Evolutionary conservation across 2,329 filamentous ascomycete genomes (phyloP).

Genomic region (Colletotrichum higginsianum): DNA sequence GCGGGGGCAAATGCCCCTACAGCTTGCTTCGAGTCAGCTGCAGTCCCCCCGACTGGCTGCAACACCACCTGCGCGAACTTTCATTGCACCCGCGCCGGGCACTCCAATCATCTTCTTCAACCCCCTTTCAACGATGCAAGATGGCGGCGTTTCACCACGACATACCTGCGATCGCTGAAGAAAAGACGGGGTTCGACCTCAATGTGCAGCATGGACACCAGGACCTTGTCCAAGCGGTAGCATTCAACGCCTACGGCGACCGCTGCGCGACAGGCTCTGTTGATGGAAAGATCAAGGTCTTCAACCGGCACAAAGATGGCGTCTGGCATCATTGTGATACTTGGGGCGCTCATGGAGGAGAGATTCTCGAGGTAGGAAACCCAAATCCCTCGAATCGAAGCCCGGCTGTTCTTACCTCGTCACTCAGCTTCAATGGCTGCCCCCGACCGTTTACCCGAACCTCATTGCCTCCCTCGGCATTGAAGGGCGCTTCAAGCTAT

Average conservation of each 20-base stretch:
- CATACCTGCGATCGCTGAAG: constrained; percentile 57
- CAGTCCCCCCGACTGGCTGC: neutral
- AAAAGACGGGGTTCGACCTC: constrained; percentile 66
- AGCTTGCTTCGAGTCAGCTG: constrained; percentile 7
- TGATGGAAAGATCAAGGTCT: constrained; percentile 93
- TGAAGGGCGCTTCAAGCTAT: constrained; percentile 91
- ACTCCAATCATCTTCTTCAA: constrained; percentile 53
- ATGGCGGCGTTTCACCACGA: constrained; percentile 41
- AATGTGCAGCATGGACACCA: constrained; percentile 82
- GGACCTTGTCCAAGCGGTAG: constrained; percentile 86
- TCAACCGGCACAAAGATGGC: constrained; percentile 84
- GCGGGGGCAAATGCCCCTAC: constrained; percentile 3
- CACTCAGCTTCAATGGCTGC: constrained; percentile 89
- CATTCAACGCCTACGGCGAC: constrained; percentile 93
- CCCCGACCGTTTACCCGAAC: constrained; percentile 87
- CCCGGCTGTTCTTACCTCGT: constrained; percentile 28
- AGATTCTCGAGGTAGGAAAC: constrained; percentile 83
- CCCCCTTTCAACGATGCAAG: constrained; percentile 60
- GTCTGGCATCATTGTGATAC: constrained; percentile 87
- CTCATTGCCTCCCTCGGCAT: constrained; percentile 90
- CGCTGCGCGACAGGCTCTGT: constrained; percentile 92
- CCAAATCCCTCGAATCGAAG: constrained; percentile 13
- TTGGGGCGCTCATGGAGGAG: constrained; percentile 91
- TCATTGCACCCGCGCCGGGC: neutral
- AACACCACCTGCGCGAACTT: constrained; percentile 2